Evolutionary conservation across 2,329 filamentous ascomycete species (phyloP), one percentile per base, ranked within the genome.

Genomic region (Penicillium palitans): DNA sequence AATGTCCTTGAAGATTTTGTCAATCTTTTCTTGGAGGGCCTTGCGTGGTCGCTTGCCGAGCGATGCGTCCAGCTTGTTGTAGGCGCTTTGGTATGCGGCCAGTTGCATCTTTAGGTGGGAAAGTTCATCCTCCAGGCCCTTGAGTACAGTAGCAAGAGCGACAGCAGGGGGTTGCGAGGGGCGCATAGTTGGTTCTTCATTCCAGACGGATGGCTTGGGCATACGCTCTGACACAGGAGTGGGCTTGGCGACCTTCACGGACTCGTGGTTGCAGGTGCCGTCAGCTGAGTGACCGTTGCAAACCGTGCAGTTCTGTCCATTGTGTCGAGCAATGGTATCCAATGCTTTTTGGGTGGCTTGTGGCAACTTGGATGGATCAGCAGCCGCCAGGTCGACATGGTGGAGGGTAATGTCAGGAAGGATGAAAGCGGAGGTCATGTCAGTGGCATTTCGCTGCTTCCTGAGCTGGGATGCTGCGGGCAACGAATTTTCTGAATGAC

Each of bases 121-220:
- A 45, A 93, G 83, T 73, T 96, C 92, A 70, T 96, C 91, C 65
- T 90, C 82, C 4, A 96, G 79, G 8, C 87, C 84, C 75, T 96
- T 95, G 72, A 96, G 87, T 24, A 96, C 90, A n/a, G 87, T 85
- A 8, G 90, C 89, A 25, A 96, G 84, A 10, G 91, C 91, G 44
- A 87, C 76, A 5, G 84, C 86, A 0, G 91, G 91, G 1, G 85
- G 78, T 68, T 90, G 87, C 1, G 87, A 82, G 6, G 79, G 85
- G 0, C 85, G 83, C 47, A 87, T 70, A 0, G 85, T 88, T 0
- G 82, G 82, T 52, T 86, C 83, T n/a, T 81, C 78, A 49, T 84
- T 80, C 60, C 84, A 79, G 6, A 66, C 51, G 4, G 73, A 71
- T 15, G 72, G 68, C 54, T 72, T 68, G 27, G 75, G 73, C 72